These are phyloP conservation scores for Corymbia calophylla DNA, from an alignment of 441 rosid species.

Conservation along the genomic window DNA sequence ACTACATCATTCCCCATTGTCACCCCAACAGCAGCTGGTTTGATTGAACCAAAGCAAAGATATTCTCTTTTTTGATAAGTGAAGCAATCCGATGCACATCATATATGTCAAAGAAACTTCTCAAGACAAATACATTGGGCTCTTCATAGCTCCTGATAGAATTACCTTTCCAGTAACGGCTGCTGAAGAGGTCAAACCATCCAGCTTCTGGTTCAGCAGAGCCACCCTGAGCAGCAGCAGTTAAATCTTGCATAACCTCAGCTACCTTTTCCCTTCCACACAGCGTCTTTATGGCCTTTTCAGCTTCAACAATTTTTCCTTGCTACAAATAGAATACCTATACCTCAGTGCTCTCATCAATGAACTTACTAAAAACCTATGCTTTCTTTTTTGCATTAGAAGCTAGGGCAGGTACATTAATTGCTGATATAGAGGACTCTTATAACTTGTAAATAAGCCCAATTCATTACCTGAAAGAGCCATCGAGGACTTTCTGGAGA, in stretches of 20 bases:
- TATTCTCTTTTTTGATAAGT: not conserved
- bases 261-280: conserved; percentile 89
- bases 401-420: not conserved
- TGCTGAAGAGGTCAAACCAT: conserved; percentile 91
- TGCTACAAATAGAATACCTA: conserved; percentile 41
- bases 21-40: not conserved
- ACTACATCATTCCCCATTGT: not conserved
- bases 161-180: conserved; percentile 92
- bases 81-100: not conserved
- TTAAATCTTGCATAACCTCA: conserved; percentile 74
- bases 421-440: not conserved
- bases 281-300: conserved; percentile 65
- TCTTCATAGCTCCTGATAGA: not conserved
- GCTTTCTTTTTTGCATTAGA: not conserved
- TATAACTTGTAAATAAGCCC: not conserved
- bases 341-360: not conserved
- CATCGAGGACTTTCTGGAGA: conserved; percentile 99
- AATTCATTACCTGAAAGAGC: conserved; percentile 76
- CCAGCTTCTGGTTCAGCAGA: conserved; percentile 89
- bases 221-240: conserved; percentile 50
- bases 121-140: not conserved
- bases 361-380: not conserved
- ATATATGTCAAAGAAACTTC: not conserved
- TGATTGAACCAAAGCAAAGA: not conserved
- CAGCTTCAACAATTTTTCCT: conserved; percentile 75